These are phyloP conservation scores for Talaromyces sp. DNA, from an alignment of 2,329 filamentous ascomycete species.

Conservation along the genomic window DNA sequence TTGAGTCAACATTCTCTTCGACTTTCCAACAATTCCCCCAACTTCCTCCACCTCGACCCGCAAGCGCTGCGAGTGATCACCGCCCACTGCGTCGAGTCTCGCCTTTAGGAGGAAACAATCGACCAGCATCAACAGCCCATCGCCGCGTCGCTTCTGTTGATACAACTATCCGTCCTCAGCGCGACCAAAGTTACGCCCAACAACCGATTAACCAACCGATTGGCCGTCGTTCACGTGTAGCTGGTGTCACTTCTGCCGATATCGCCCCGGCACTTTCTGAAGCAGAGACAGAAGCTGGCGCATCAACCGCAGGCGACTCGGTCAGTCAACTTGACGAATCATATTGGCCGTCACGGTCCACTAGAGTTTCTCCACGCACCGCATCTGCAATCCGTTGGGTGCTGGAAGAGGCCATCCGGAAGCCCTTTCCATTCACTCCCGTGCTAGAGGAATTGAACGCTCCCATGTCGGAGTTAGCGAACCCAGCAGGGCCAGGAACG, in stretches of 20 bases:
- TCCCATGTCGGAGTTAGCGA: slow-evolving; percentile 81
- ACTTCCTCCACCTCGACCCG: slow-evolving; percentile 42
- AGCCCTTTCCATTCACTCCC: slow-evolving; percentile 76
- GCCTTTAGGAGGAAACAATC: slow-evolving; percentile 48
- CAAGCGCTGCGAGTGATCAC: slow-evolving; percentile 52
- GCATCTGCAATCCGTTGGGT: slow-evolving; percentile 88
- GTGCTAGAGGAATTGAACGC: slow-evolving; percentile 86
- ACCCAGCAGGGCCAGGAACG: slow-evolving; percentile 49
- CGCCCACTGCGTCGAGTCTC: slow-evolving; percentile 53
- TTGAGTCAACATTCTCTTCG: slow-evolving; percentile 44
- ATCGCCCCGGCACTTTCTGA: slow-evolving; percentile 33
- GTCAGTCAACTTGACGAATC: slow-evolving; percentile 38
- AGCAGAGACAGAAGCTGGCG: slow-evolving; percentile 32
- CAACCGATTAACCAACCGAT: slow-evolving; percentile 21
- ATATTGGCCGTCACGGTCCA: slow-evolving; percentile 51
- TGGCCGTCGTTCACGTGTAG: slow-evolving; percentile 6
- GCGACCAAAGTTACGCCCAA: slow-evolving; percentile 32
- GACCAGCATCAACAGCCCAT: slow-evolving; percentile 29
- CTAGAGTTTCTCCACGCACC: slow-evolving; percentile 74
- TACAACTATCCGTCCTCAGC: slow-evolving; percentile 31
- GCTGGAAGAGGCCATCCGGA: slow-evolving; percentile 83
- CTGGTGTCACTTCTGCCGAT: slow-evolving; percentile 22
- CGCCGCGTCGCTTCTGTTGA: slow-evolving; percentile 46
- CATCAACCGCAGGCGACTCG: slow-evolving; percentile 32
- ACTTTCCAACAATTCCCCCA: slow-evolving; percentile 23